These are phyloP conservation scores for Alternaria solani DNA, from an alignment of 2,329 filamentous ascomycete species.

Conservation along the genomic window DNA sequence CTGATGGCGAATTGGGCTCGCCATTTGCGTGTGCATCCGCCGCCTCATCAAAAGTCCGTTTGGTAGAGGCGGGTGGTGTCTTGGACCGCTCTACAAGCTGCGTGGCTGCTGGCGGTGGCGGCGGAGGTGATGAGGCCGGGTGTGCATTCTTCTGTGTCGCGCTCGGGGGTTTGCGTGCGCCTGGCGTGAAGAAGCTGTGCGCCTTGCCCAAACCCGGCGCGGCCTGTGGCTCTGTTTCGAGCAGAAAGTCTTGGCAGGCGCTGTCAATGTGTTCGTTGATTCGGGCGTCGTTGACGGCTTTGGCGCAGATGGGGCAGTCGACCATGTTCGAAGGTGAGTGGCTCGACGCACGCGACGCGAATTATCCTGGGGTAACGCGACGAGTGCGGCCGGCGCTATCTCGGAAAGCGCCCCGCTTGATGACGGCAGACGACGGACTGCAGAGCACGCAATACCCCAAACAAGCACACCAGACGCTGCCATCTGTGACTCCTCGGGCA, in stretches of 20 bases:
- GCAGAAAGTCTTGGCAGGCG: constrained; percentile 72
- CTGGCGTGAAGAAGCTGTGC: constrained; percentile 64
- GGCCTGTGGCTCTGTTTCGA: constrained; percentile 55
- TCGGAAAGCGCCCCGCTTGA: constrained; percentile 34
- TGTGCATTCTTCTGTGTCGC: constrained; percentile 32
- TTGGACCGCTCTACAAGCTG: constrained; percentile 29
- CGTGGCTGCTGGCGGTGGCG: constrained; percentile 17
- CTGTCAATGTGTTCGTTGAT: constrained; percentile 96
- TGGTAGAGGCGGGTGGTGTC: constrained; percentile 39
- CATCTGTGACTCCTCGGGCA: background rate
- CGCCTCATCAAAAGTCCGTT: constrained; percentile 35
- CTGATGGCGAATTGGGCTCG: constrained; percentile 50
- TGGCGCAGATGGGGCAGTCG: constrained; percentile 82
- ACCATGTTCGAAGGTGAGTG: constrained; percentile 58
- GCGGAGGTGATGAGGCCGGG: constrained; percentile 31
- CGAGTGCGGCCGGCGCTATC: constrained; percentile 20
- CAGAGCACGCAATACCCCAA: constrained; percentile 40
- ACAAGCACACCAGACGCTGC: background rate
- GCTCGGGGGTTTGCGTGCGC: constrained; percentile 51
- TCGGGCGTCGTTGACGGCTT: constrained; percentile 72
- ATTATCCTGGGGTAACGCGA: constrained; percentile 20
- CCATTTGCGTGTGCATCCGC: constrained; percentile 26
- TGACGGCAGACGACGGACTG: constrained; percentile 38
- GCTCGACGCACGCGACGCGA: constrained; percentile 23
- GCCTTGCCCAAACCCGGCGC: constrained; percentile 48